Evolutionary conservation across 306 rosid species (phyloP).

Genomic region (Vigna nakashimae): DNA sequence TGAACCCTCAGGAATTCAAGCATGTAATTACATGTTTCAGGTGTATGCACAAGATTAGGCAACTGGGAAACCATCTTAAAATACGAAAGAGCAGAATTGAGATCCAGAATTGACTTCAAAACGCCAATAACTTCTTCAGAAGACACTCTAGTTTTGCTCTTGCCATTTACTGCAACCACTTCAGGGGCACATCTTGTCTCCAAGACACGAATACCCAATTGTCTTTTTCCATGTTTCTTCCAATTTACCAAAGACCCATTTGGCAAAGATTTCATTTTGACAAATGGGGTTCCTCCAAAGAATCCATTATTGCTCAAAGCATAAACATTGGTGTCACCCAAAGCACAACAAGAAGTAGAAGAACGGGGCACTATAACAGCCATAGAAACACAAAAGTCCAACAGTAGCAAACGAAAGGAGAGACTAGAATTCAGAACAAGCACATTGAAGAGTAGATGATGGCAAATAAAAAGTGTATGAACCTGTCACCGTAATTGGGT

Average conservation of each 20-base stretch:
- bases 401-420: slow-evolving; percentile 18
- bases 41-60: slow-evolving; percentile 72
- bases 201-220: slow-evolving; percentile 51
- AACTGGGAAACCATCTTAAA: slow-evolving; percentile 69
- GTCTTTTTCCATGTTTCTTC: slow-evolving; percentile 57
- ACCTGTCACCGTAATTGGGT: slow-evolving; percentile 33
- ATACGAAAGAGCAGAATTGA: slow-evolving; percentile 63
- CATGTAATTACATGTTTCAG: slow-evolving; percentile 88
- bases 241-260: slow-evolving; percentile 50
- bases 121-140: slow-evolving; percentile 68
- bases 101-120: slow-evolving; percentile 72
- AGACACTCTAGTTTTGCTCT: slow-evolving; percentile 52
- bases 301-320: slow-evolving; percentile 49
- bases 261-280: slow-evolving; percentile 56
- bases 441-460: slow-evolving; percentile 4
- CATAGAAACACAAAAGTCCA: slow-evolving; percentile 47
- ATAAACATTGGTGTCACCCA: slow-evolving; percentile 44
- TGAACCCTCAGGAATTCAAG: slow-evolving; percentile 72
- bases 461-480: background rate
- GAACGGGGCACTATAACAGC: slow-evolving; percentile 57
- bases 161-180: slow-evolving; percentile 50
- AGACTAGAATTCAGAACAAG: slow-evolving; percentile 31
- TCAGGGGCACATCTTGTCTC: slow-evolving; percentile 51
- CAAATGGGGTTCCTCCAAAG: slow-evolving; percentile 43
- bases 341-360: slow-evolving; percentile 52